Evolutionary conservation across 306 rosid genomes (phyloP), one percentile per base, ranked within the genome.

Genomic region (Carpinus viminea): DNA sequence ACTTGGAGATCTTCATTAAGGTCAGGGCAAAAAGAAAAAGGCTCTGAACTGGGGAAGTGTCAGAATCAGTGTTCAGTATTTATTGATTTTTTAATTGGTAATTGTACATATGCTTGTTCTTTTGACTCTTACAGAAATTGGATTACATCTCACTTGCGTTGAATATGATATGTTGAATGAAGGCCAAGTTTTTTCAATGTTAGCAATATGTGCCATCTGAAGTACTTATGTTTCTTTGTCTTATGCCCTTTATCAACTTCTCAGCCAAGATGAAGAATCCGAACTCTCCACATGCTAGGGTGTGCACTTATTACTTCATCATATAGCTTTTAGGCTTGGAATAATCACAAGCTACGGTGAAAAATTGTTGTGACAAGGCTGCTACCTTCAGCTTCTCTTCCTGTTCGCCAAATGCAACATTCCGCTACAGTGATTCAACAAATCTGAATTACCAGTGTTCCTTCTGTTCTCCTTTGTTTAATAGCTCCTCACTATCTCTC

Each of bases 1-100:
- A 4, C 65, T 21, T 13, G 65, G 65, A 59, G 38, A 59, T 59
- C 65, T 59, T 59, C 65, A 59, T 59, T 59, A 59, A 59, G 65
- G 65, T 59, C 24, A 59, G 36, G 11, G 15, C 31, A 4, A 9
- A 24, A 59, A 4, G 12, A 24, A 24, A 26, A 2, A 28, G 65
- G 38, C 38, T 59, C 65, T 11, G 28, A 11, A 59, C 65, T 11
- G 36, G 65, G 2, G 17, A 64, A 38, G 12, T 15, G 43, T 64
- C 20, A 64, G 70, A 64, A 6, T 64, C 45, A 64, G 2, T 16
- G 70, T 38, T 34, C 46, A 36, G 7, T 16, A 31, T 34, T 15
- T 64, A 41, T 31, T 17, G 13, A 34, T 64, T 64, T 64, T 16
- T 7, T n/a, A 15, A 15, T 31, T 64, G 17, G 20, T 17, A 36